These are phyloP conservation scores for Trypanosomatidae sp. DNA, from an alignment of 208 protist species.

Conservation along the genomic window DNA sequence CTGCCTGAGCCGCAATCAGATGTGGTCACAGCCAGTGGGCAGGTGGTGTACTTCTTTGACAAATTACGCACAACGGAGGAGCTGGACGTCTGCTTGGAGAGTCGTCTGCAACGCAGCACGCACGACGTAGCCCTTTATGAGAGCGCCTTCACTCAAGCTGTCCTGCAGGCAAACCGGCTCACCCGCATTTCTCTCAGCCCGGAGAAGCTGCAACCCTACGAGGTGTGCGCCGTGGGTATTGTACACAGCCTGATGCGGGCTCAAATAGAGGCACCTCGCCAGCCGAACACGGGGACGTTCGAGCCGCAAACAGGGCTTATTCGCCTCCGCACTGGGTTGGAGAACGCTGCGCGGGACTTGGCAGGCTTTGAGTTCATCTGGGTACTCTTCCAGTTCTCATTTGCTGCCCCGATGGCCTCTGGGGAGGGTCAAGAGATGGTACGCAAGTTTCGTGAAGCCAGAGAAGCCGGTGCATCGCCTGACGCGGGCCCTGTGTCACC, in stretches of 20 bases:
- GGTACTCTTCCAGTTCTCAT: slow-evolving; percentile 91
- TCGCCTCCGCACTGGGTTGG: slow-evolving; percentile 67
- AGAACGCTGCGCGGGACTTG: slow-evolving; percentile 85
- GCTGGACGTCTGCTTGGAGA: slow-evolving; percentile 65
- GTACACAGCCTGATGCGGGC: slow-evolving; percentile 86
- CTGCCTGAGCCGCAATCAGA: slow-evolving; percentile 19
- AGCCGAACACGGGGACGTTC: slow-evolving; percentile 78
- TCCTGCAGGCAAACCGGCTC: slow-evolving; percentile 70
- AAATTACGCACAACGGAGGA: slow-evolving; percentile 71
- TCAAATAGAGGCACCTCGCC: slow-evolving; percentile 79
- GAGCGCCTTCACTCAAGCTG: slow-evolving; percentile 56
- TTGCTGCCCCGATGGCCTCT: slow-evolving; percentile 63
- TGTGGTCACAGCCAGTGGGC: slow-evolving; percentile 51
- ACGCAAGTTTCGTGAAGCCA: slow-evolving; percentile 19
- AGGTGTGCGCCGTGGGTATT: slow-evolving; percentile 78
- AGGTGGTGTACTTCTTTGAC: slow-evolving; percentile 85
- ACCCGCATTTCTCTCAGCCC: slow-evolving; percentile 70
- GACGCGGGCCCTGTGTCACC: not conserved
- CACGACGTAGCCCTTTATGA: slow-evolving; percentile 85
- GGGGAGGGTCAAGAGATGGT: slow-evolving; percentile 54
- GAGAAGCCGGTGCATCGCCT: not conserved
- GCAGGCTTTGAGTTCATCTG: slow-evolving; percentile 89
- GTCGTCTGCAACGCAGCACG: slow-evolving; percentile 51
- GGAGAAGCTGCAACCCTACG: slow-evolving; percentile 69
- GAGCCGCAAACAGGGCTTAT: slow-evolving; percentile 85